These are phyloP conservation scores for Clarireedia monteithiana DNA, from an alignment of 2,329 filamentous ascomycete genomes.

Conservation along the genomic window DNA sequence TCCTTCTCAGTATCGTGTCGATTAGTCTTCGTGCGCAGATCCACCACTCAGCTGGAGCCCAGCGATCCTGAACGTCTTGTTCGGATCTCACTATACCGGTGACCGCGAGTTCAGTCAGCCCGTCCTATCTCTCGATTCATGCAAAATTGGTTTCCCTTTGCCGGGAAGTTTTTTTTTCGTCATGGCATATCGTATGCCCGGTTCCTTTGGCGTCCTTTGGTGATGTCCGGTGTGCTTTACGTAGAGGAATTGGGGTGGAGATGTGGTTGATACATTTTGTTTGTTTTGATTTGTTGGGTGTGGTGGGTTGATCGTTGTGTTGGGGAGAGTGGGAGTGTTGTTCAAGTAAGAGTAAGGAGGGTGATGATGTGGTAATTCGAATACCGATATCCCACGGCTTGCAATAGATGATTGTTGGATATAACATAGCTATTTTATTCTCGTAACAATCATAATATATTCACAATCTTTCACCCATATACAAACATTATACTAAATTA, in stretches of 20 bases:
- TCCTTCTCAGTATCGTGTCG: constrained; percentile 72
- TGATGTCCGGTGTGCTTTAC: background rate
- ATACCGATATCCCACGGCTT: background rate
- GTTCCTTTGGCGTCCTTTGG: background rate
- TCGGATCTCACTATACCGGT: constrained; percentile 24
- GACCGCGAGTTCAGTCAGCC: constrained; percentile 21
- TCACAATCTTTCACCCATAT: background rate
- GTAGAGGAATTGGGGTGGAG: background rate
- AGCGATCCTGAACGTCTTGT: constrained; percentile 30
- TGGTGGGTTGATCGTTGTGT: background rate
- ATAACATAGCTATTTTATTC: no score
- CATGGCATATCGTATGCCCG: no score
- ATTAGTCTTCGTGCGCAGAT: constrained; percentile 93
- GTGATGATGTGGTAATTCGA: background rate
- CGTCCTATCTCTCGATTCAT: constrained; percentile 12
- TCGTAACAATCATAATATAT: background rate
- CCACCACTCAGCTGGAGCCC: constrained; percentile 29
- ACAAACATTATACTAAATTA: background rate
- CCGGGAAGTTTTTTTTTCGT: constrained; percentile 8
- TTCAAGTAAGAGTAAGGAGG: background rate
- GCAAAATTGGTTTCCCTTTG: constrained; percentile 1
- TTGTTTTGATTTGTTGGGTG: background rate
- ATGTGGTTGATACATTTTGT: background rate
- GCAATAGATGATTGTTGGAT: background rate
- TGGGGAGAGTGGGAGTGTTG: background rate